Conservation (phyloP, 768 basidiomycete genomes). For the Tulasnella sp. region DNA sequence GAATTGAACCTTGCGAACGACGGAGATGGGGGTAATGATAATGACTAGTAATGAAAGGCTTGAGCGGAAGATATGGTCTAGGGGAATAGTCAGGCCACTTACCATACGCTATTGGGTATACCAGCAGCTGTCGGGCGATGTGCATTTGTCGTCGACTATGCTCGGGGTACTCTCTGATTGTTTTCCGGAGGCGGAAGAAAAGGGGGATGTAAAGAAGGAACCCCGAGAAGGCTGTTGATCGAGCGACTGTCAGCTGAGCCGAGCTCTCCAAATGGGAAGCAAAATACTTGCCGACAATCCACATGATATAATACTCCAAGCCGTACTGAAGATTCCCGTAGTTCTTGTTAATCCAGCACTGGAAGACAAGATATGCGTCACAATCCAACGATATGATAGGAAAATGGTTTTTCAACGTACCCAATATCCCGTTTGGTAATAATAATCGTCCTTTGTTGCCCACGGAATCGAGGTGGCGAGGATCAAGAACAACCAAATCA, state of each 20-base stretch:
- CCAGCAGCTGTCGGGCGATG: slow-evolving; percentile 8
- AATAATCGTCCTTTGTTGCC: not conserved
- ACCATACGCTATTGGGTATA: slow-evolving; percentile 20
- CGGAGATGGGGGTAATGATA: slow-evolving; percentile 48
- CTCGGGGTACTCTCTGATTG: not conserved
- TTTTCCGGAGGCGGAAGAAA: slow-evolving; percentile 47
- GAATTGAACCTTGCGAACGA: slow-evolving; percentile 50
- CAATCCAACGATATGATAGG: not conserved
- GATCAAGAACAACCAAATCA: slow-evolving; percentile 51
- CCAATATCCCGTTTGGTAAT: not conserved
- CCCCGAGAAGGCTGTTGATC: slow-evolving; percentile 43
- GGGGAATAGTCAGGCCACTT: not conserved
- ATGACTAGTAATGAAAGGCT: not conserved
- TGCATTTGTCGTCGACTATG: not conserved
- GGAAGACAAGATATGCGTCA: not conserved
- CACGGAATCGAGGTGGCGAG: slow-evolving; percentile 39
- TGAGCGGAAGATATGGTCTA: not conserved
- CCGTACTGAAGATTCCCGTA: slow-evolving; percentile 50
- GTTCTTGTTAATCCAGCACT: slow-evolving; percentile 56
- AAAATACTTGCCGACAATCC: slow-evolving; percentile 46
- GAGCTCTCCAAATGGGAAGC: no score
- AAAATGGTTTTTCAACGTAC: not conserved
- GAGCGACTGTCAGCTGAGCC: not conserved
- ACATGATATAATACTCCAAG: slow-evolving; percentile 58
- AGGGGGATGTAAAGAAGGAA: slow-evolving; percentile 52